Evolutionary conservation across 2,329 filamentous ascomycete genomes (phyloP).

Genomic region (Macrophomina tecta): DNA sequence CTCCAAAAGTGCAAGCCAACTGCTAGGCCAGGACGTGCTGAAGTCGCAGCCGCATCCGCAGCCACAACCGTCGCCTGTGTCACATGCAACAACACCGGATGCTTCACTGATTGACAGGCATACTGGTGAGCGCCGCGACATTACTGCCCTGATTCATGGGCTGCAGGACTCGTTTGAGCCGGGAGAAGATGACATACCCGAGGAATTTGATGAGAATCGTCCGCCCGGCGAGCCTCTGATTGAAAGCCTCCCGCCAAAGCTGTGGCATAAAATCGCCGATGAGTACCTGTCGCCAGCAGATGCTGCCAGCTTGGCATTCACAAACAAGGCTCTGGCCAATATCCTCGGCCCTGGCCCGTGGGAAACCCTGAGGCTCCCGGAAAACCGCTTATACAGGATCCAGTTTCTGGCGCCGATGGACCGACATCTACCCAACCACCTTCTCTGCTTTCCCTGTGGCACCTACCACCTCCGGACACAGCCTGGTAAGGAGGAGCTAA

Average conservation of each 20-base stretch:
- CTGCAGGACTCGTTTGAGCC: conserved; percentile 46
- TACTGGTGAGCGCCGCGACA: conserved; percentile 34
- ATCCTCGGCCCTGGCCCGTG: conserved; percentile 52
- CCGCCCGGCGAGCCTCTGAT: conserved; percentile 37
- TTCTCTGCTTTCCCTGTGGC: conserved; percentile 65
- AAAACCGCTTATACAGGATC: conserved; percentile 54
- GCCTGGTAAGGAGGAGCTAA: conserved; percentile 60
- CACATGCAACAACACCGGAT: conserved; percentile 5
- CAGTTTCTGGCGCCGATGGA: conserved; percentile 61
- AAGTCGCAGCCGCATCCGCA: background rate
- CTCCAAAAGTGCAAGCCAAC: conserved; percentile 9
- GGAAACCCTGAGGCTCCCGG: conserved; percentile 39
- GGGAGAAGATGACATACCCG: conserved; percentile 31
- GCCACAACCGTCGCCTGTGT: background rate
- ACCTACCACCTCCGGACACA: conserved; percentile 61
- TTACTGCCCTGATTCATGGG: conserved; percentile 47
- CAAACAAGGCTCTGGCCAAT: conserved; percentile 54
- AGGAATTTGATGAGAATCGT: conserved; percentile 42
- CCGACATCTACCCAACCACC: conserved; percentile 57
- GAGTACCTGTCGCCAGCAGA: conserved; percentile 52
- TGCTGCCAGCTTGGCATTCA: conserved; percentile 56
- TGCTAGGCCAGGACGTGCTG: background rate
- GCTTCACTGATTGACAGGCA: conserved; percentile 23
- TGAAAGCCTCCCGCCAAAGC: conserved; percentile 49
- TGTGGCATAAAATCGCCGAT: conserved; percentile 55